Conservation (phyloP, 768 basidiomycete genomes). For the Tricholoma sp. region DNA sequence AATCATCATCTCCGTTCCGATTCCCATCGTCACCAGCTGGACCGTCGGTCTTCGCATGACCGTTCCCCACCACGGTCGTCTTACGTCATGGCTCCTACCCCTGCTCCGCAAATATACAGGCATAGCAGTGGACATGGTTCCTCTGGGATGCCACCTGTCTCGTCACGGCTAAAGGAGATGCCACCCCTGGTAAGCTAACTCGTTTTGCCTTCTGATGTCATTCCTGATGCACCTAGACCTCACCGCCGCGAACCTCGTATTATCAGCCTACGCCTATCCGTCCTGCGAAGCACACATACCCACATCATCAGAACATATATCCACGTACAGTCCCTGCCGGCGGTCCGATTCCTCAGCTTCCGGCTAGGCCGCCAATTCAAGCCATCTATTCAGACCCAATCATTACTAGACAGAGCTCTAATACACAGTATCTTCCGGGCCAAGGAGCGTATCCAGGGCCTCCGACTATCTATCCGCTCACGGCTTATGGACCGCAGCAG, state of each 20-base stretch:
- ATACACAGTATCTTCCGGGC: constrained; percentile 1
- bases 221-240: background rate
- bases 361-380: background rate
- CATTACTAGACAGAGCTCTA: background rate
- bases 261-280: background rate
- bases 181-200: background rate
- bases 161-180: background rate
- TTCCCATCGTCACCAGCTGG: background rate
- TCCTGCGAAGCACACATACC: background rate
- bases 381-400: constrained; percentile 1
- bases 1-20: background rate
- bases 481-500: constrained; percentile 6
- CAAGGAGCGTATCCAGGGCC: constrained; percentile 5
- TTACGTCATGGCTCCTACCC: background rate
- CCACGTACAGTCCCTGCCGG: background rate
- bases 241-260: background rate
- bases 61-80: background rate
- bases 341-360: background rate
- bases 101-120: background rate
- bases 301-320: background rate
- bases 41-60: background rate
- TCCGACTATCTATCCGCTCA: constrained; percentile 5
- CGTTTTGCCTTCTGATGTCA: background rate
- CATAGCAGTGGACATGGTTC: background rate
- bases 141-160: background rate